A percentile compares a stretch with the other conserved stretches of the same genome.
Evolutionary conservation across 331 rosid genomes (phyloP).

Genomic region (Malus hybrid): DNA sequence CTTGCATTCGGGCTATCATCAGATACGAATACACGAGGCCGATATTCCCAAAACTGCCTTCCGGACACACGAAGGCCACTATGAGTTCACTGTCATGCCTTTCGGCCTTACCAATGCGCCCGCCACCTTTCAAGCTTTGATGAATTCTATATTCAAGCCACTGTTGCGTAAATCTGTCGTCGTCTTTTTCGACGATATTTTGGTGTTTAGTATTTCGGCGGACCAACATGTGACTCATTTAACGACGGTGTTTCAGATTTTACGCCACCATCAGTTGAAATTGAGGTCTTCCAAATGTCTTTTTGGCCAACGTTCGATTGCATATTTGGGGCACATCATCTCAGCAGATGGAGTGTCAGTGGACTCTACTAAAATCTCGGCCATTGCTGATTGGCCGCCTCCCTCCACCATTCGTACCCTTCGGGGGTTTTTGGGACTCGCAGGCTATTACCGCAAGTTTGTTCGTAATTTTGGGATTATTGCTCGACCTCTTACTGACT

Average conservation of each 20-base stretch:
- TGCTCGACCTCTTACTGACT: rapidly evolving
- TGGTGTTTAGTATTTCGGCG: not conserved
- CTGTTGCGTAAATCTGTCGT: not conserved
- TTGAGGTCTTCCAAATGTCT: not conserved
- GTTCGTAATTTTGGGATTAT: not conserved
- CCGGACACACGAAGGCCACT: no score
- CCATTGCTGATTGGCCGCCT: not conserved
- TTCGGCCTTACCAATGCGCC: not conserved
- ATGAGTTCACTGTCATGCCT: not conserved
- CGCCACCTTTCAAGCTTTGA: not conserved
- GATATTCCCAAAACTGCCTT: not conserved
- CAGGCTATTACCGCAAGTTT: not conserved
- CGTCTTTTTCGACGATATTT: not conserved
- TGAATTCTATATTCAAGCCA: not conserved
- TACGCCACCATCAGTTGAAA: not conserved
- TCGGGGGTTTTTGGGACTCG: not conserved
- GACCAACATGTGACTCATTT: not conserved
- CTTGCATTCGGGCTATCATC: not conserved
- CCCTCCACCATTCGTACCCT: not conserved
- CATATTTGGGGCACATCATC: not conserved
- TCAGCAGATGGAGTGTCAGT: not conserved
- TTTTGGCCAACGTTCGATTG: not conserved
- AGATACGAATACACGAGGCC: not conserved
- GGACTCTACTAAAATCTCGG: not conserved
- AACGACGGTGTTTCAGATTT: not conserved